Evolutionary conservation across 2,329 filamentous ascomycete species (phyloP), one percentile per base, ranked within the genome.

Genomic region (Cadophora luteo-olivacea): DNA sequence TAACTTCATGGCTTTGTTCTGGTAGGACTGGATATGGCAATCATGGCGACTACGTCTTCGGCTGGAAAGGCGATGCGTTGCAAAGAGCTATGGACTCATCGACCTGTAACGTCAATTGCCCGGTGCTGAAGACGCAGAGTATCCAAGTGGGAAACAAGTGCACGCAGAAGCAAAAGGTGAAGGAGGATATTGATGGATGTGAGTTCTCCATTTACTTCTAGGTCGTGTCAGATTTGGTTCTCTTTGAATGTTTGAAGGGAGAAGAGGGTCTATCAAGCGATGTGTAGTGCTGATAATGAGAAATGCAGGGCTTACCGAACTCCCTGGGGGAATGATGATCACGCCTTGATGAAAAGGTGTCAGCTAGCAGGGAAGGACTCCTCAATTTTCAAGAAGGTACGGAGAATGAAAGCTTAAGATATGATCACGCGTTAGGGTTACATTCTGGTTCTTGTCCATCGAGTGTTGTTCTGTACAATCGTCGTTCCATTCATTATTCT

Each of bases 181-280:
- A 33, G 24, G 51, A 54, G 51, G 51, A 54, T 5, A 54, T 54
- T 54, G 25, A 54, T 54, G 51, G 51, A 14, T 54, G 51, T 32
- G 51, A 29, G 24, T 16, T 7, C 16, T 54, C 14, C 9, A 12
- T 54, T 32, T 8, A 11, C 25, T 6, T 29, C 36, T 29, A 29
- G 36, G 8, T 38, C 41, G 41, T 45, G 41, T 45, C 5, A 29
- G 29, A 29, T 29, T 29, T 29, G 29, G 3, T 29, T 29, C 5
- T 29, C 29, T 29, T 29, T 29, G 29, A 5, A 29, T 29, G 5
- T 38, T 45, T 45, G 12, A 19, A 45, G 41, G 4, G 41, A 45
- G 2, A 14, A 9, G 3, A 9, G 36, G 36, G 29, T 29, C 29
- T 38, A 14, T 38, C 9, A 4, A 14, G 22, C 9, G 49, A 24